Evolutionary conservation across 2,329 filamentous ascomycete species (phyloP), one percentile per base, ranked within the genome.

Genomic region (Colletotrichum euphorbiae): DNA sequence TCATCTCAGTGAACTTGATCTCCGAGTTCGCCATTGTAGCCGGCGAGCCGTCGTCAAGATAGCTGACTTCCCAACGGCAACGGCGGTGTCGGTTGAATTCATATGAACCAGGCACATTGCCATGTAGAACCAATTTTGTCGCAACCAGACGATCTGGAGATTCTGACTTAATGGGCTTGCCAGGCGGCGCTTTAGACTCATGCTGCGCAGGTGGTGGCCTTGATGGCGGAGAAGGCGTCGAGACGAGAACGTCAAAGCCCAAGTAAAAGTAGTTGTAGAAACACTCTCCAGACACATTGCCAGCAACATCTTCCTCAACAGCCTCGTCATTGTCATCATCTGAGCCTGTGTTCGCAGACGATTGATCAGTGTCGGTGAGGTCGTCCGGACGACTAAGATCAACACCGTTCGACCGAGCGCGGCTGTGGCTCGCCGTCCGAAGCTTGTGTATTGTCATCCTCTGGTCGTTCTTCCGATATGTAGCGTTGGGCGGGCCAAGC

Each of bases 191-290:
- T 58, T 45, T 38, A 24, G 40, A 52, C 28, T 61, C 43, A 36
- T 54, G 36, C 6, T 54, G 28, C 3, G 83, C 81, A 12, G 90
- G 91, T 0, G 91, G 90, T 6, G 83, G 82, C 21, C 87, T 87
- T 0, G 91, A 92, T 4, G 91, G 84, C 5, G 85, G 77, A 0
- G 88, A 89, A 0, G 93, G 91, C 33, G 90, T 89, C 0, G 95
- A 97, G n/a, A 99, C 87, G 5, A 98, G 85, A 9, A 98, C 87
- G 78, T 99, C 96, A 75, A 99, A 97, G 2, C 96, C 96, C 70
- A 97, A 90, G 72, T 95, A 91, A 76, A 98, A 99, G 78, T 99
- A 99, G 77, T 98, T 98, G 80, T 96, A 98, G 77, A 98, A 99
- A 71, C 91, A 94, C 76, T 97, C 93, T 4, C 89, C 87, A 1